These are phyloP conservation scores for Amylocystis lapponica DNA, from an alignment of 768 basidiomycete species.

Conservation along the genomic window DNA sequence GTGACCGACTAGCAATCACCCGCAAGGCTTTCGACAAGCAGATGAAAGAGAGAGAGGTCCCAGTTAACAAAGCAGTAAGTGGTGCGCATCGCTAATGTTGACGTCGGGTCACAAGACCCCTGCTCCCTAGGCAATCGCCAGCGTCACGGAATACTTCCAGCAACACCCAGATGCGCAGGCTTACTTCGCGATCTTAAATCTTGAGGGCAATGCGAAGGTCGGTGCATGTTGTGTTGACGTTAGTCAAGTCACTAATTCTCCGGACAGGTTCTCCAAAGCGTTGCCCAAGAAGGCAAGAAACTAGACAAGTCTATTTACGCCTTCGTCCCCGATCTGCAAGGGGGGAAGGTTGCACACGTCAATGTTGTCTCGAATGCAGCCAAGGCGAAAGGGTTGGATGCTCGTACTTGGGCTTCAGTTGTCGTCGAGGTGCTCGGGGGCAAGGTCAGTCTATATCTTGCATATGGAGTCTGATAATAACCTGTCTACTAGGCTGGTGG, in stretches of 20 bases:
- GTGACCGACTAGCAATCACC: constrained; percentile 61
- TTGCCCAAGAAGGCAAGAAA: constrained; percentile 75
- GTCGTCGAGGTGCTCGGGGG: constrained; percentile 82
- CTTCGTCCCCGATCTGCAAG: constrained; percentile 68
- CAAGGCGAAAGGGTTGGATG: constrained; percentile 69
- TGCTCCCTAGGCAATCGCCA: constrained; percentile 56
- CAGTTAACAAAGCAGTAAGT: constrained; percentile 70
- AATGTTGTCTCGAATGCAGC: constrained; percentile 69
- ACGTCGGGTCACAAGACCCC: background rate
- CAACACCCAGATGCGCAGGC: constrained; percentile 65
- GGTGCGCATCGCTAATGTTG: background rate
- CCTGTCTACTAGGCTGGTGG: constrained; percentile 70
- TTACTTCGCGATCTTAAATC: constrained; percentile 68
- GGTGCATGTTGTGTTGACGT: too few species aligned
- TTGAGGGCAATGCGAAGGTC: constrained; percentile 85
- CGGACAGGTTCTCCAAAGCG: constrained; percentile 64
- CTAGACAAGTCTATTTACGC: constrained; percentile 83
- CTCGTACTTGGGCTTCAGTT: constrained; percentile 79
- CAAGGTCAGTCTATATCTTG: constrained; percentile 52
- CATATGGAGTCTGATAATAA: background rate
- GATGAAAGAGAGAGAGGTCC: constrained; percentile 73
- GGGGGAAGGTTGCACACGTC: constrained; percentile 77
- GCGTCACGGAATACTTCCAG: constrained; percentile 66
- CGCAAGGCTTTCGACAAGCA: constrained; percentile 85
- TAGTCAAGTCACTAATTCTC: background rate